phyloP scores from a whole-genome alignment of 371 early-diverging fungal species.

The Mortierella sp. region DNA sequence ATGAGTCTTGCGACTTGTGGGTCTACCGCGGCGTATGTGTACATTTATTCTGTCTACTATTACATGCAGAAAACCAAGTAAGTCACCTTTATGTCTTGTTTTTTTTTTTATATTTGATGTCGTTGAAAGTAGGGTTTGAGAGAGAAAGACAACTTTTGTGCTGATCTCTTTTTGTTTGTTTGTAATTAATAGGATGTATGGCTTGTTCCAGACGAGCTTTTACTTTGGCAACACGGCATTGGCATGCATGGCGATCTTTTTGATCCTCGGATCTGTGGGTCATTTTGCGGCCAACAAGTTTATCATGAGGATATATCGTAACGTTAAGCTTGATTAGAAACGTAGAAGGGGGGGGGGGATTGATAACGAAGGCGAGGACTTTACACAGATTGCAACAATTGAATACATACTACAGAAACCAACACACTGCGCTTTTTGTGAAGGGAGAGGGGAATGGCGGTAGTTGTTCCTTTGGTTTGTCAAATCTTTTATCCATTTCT shows the following conservation, averaged over 20 bases:
- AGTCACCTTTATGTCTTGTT: conserved; percentile 7
- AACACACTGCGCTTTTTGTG: too few species aligned
- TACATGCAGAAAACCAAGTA: conserved; percentile 81
- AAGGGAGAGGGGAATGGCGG: too few species aligned
- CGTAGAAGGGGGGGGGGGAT: too few species aligned
- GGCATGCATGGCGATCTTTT: conserved; percentile 74
- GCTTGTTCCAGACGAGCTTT: conserved; percentile 83
- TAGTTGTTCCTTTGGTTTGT: too few species aligned
- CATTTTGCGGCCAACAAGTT: conserved; percentile 74
- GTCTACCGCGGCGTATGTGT: conserved; percentile 84
- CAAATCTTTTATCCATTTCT: too few species aligned
- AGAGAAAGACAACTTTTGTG: conserved; percentile 26
- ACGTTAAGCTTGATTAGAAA: conserved; percentile 76
- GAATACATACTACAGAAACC: background rate
- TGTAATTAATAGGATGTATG: conserved; percentile 77
- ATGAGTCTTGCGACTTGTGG: conserved; percentile 84
- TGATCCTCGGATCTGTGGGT: conserved; percentile 81
- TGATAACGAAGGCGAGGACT: too few species aligned
- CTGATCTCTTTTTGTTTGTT: background rate
- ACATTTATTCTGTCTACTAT: conserved; percentile 85
- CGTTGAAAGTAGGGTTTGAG: background rate
- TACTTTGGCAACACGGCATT: conserved; percentile 88
- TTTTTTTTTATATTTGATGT: background rate
- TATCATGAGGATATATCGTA: conserved; percentile 78
- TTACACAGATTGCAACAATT: background rate